Percentiles rank a stretch among this genome's conserved stretches.
These are phyloP conservation scores for Scedosporium dehoogii DNA, from an alignment of 2,329 filamentous ascomycete genomes.

Conservation along the genomic window DNA sequence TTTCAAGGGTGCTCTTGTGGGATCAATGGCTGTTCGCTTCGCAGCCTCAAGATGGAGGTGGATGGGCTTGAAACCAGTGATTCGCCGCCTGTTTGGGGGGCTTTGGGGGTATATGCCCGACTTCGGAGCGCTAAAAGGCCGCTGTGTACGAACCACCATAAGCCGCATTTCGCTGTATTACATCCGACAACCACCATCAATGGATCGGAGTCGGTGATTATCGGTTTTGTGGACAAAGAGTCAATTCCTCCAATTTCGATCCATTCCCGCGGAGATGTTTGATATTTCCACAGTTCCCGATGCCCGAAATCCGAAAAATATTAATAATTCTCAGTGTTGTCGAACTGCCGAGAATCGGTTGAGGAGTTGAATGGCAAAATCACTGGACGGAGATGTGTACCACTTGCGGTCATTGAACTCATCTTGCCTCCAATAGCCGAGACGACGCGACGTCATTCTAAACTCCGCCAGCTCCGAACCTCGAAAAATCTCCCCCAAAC, in stretches of 20 bases:
- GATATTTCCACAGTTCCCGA: neutral
- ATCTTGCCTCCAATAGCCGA: neutral
- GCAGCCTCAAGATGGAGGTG: neutral
- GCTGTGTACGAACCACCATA: neutral
- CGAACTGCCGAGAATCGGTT: too few species aligned
- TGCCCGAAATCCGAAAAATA: too few species aligned
- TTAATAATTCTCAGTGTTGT: neutral
- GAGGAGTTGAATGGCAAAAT: too few species aligned
- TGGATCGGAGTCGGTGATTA: neutral
- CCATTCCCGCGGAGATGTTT: neutral
- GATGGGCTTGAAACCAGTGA: neutral
- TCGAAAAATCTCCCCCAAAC: neutral
- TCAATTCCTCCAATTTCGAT: neutral
- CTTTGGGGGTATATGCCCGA: neutral
- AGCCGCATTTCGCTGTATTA: too few species aligned
- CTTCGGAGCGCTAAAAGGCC: neutral
- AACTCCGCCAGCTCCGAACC: constrained; percentile 5
- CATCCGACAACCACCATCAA: neutral
- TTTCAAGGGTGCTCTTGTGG: neutral
- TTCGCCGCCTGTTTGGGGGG: neutral
- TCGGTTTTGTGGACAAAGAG: neutral
- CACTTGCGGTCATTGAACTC: neutral
- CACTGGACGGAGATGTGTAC: too few species aligned
- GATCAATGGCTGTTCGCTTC: neutral
- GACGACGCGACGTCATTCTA: constrained; percentile 2